Conservation (phyloP, 2,329 filamentous ascomycete species). For the Verticillium nonalfalfae region DNA sequence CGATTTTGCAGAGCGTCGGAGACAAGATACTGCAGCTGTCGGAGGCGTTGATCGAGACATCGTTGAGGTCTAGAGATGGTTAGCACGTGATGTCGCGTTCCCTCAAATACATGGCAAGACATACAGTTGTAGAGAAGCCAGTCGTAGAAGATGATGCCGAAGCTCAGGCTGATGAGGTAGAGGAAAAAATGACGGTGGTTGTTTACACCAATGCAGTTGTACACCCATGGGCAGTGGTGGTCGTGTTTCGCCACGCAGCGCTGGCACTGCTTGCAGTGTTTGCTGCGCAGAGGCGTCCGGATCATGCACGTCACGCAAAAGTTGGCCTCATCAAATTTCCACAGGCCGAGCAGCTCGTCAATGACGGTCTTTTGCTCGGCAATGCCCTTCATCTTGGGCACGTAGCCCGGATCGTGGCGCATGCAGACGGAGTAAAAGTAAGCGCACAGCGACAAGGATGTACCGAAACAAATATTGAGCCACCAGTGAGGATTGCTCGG, state of each 20-base stretch:
- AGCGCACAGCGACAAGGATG: constrained; percentile 57
- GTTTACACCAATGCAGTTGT: constrained; percentile 93
- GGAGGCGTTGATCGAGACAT: constrained; percentile 44
- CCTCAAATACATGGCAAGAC: constrained; percentile 16
- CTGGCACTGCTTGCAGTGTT: constrained; percentile 88
- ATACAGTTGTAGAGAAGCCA: constrained; percentile 67
- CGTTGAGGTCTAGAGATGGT: constrained; percentile 54
- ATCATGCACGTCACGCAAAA: constrained; percentile 97
- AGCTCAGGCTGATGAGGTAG: constrained; percentile 72
- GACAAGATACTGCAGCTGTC: constrained; percentile 68
- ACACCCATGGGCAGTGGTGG: constrained; percentile 97
- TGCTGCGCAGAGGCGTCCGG: constrained; percentile 83
- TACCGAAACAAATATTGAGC: constrained; percentile 68
- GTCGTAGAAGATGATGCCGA: constrained; percentile 69
- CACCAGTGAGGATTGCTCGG: constrained; percentile 63
- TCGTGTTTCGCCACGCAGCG: constrained; percentile 95
- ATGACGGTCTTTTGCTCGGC: constrained; percentile 87
- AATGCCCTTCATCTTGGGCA: constrained; percentile 84
- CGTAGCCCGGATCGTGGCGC: constrained; percentile 83
- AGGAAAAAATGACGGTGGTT: constrained; percentile 95
- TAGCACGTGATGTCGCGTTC: not conserved
- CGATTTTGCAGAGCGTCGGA: constrained; percentile 64
- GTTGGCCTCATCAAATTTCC: constrained; percentile 90
- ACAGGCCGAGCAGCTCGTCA: constrained; percentile 73
- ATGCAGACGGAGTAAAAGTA: constrained; percentile 90